These are phyloP conservation scores for Lentinula raphanica DNA, from an alignment of 768 basidiomycete genomes.

Conservation along the genomic window DNA sequence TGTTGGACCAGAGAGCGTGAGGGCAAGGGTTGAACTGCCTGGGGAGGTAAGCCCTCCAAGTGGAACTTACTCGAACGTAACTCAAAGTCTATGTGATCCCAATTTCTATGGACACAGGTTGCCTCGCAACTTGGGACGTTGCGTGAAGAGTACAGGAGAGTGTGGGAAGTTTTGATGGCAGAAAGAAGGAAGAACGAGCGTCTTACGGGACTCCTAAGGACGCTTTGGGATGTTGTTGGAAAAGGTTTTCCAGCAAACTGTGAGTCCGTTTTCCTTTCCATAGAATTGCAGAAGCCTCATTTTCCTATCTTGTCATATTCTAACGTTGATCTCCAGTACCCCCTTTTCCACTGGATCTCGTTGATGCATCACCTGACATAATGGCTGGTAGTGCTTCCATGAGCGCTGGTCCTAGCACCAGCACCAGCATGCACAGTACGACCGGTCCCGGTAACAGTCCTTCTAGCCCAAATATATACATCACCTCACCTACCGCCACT, in stretches of 20 bases:
- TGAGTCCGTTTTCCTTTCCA: conserved; percentile 27
- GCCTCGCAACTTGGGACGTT: conserved; percentile 62
- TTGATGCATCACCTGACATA: conserved; percentile 30
- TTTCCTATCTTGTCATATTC: neutral
- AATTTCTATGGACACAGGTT: conserved; percentile 30
- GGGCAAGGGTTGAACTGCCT: conserved; percentile 74
- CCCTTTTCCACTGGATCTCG: conserved; percentile 45
- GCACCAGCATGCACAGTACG: neutral
- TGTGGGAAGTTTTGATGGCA: conserved; percentile 49
- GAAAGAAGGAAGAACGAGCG: conserved; percentile 62
- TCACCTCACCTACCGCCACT: conserved; percentile 57
- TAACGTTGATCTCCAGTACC: conserved; percentile 27
- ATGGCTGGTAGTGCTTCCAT: neutral
- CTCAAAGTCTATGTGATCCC: neutral
- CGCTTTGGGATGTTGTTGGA: conserved; percentile 58
- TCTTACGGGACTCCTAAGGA: conserved; percentile 51
- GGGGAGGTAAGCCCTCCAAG: conserved; percentile 53
- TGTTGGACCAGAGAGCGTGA: conserved; percentile 22
- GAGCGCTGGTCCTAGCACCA: neutral
- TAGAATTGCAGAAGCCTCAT: neutral
- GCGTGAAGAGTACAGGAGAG: conserved; percentile 64
- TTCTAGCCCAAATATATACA: conserved; percentile 60
- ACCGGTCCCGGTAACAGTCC: conserved; percentile 20
- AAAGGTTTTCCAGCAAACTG: conserved; percentile 51
- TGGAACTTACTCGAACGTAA: neutral